These are phyloP conservation scores for Sporothrix globosa DNA, from an alignment of 2,329 filamentous ascomycete genomes.

Conservation along the genomic window DNA sequence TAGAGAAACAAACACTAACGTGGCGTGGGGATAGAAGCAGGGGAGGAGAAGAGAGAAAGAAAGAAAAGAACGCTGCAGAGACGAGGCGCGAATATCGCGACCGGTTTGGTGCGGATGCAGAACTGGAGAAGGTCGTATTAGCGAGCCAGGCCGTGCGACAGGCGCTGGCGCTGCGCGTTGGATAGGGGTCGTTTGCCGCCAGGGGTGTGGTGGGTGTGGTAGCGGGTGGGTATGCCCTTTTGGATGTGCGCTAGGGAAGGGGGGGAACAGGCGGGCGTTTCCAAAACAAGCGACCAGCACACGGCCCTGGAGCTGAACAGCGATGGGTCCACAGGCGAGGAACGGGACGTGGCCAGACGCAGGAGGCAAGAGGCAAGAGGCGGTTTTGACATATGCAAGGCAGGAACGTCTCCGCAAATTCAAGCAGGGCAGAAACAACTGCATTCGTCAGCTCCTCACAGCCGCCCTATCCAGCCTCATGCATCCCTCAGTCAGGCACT, in stretches of 20 bases:
- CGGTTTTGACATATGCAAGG: not conserved
- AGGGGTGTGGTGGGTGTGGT: not conserved
- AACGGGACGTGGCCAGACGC: not conserved
- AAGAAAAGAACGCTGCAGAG: slow-evolving; percentile 3
- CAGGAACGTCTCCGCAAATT: not conserved
- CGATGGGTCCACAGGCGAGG: not conserved
- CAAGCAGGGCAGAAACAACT: not conserved
- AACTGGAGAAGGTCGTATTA: slow-evolving; percentile 25
- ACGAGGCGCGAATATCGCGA: slow-evolving; percentile 4
- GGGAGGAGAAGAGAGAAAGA: not conserved
- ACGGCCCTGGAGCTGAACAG: slow-evolving; percentile 1
- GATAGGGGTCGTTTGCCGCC: slow-evolving; percentile 24
- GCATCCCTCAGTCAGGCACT: not conserved
- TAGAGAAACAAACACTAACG: slow-evolving; percentile 1
- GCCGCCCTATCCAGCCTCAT: slow-evolving; percentile 25
- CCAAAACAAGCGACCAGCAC: slow-evolving; percentile 23
- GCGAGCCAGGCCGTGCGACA: not conserved
- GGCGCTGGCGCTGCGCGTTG: slow-evolving; percentile 2
- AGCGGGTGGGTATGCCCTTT: too few relatives aligned
- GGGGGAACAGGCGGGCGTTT: slow-evolving; percentile 25
- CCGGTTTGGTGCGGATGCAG: not conserved
- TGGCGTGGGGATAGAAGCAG: not conserved
- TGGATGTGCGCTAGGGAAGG: slow-evolving; percentile 24
- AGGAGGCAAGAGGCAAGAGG: not conserved
- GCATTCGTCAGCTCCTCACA: slow-evolving; percentile 18